These are phyloP conservation scores for Phlyctochytrium arcticum DNA, from an alignment of 192 early-diverging fungal genomes.

Conservation along the genomic window DNA sequence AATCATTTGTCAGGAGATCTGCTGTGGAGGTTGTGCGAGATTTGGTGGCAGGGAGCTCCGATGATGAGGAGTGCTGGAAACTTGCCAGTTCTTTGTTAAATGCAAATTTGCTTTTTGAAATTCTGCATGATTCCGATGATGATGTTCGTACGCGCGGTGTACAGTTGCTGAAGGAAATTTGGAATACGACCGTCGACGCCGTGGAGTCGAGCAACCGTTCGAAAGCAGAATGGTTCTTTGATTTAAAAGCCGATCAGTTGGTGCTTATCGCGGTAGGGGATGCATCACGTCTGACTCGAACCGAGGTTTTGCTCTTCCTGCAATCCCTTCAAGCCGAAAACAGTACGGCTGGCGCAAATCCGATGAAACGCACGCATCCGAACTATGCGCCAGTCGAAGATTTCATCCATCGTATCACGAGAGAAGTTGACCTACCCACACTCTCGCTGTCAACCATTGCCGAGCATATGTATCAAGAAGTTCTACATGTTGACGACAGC, in stretches of 20 bases:
- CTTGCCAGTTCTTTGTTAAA: not conserved
- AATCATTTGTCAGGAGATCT: constrained; percentile 15
- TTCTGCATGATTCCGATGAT: constrained; percentile 9
- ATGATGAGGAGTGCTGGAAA: not conserved
- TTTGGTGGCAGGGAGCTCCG: not conserved
- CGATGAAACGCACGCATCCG: not conserved
- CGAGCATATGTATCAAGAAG: constrained; percentile 33
- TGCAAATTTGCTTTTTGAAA: not conserved
- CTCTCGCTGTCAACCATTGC: not conserved
- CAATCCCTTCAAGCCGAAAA: no score
- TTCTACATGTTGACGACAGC: constrained; percentile 25
- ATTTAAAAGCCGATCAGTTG: not conserved
- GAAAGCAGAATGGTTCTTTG: not conserved
- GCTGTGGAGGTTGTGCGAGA: not conserved
- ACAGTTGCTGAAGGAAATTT: not conserved
- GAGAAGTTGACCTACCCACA: constrained; percentile 2
- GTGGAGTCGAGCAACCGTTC: not conserved
- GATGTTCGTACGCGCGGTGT: constrained; percentile 15
- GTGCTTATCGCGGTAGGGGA: not conserved
- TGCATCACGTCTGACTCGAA: constrained; percentile 9
- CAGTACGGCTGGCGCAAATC: not conserved
- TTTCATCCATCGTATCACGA: not conserved
- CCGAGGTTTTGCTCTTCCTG: not conserved
- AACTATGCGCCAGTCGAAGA: not conserved
- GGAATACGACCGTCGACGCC: not conserved